Conservation (phyloP, 148 eudicot genomes). For the Talinum fruticosum region DNA sequence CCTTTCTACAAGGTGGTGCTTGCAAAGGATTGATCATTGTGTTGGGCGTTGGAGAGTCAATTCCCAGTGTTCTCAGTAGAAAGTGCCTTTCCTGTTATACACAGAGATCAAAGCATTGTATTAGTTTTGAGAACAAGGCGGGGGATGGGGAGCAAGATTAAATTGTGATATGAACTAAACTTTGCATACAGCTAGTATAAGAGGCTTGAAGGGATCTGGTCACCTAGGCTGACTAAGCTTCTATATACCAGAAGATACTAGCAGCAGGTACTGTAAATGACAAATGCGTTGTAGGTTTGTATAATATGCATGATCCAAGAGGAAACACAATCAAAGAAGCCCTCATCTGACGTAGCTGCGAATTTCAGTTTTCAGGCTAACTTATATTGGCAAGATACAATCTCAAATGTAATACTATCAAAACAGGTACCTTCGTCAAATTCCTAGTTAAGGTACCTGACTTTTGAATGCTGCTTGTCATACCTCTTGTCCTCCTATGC, state of each 20-base stretch:
- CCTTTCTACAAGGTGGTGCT: conserved; percentile 85
- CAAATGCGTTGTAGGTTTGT: no score
- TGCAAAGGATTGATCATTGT: conserved; percentile 43
- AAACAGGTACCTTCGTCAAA: background rate
- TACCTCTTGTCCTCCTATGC: background rate
- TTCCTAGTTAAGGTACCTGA: background rate
- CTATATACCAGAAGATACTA: no score
- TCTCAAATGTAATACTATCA: background rate
- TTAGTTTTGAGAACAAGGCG: background rate
- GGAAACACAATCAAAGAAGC: no score
- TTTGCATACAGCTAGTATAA: no score
- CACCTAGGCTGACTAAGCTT: no score
- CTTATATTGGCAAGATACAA: background rate
- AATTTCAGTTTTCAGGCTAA: no score
- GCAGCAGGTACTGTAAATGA: no score
- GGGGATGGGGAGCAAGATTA: no score
- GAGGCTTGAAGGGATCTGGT: no score
- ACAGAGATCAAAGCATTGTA: conserved; percentile 1
- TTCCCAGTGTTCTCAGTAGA: conserved; percentile 74
- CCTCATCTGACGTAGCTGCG: no score
- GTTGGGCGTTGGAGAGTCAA: conserved; percentile 54
- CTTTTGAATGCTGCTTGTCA: background rate
- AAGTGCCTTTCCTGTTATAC: conserved; percentile 84
- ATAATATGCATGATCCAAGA: no score
- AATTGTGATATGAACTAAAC: no score